Evolutionary conservation across 805 yeast species (phyloP), one percentile per base, ranked within the genome.

Genomic region (Wickerhamiella domercqiae): DNA sequence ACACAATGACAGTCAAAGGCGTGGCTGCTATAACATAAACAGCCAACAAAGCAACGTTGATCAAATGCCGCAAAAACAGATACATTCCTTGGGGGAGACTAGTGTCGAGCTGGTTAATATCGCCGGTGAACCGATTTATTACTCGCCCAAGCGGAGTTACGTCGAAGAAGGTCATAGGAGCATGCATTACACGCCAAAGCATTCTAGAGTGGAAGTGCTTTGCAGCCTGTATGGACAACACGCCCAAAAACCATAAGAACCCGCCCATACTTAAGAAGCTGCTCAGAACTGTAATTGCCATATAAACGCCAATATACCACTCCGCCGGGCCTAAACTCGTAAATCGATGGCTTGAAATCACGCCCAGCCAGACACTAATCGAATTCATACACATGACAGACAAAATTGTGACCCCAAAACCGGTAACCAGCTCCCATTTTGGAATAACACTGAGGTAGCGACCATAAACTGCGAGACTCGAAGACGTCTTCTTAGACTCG

Each of bases 131-230:
- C 56, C 96, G 67, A 61, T 84, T 84, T 55, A 82, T 65, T 39
- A 84, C 72, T 60, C 94, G 68, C 24, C 96, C 96, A 46, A 83
- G 75, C 38, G 95, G 96, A 0, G 95, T 84, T 1, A 93, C 80
- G 57, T 84, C 95, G 52, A 84, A 84, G 52, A 84, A 84, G 25
- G 78, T 67, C 94, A 84, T 83, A 43, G 94, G 94, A 0, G 94
- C 84, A 46, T 82, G 66, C 42, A 84, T 57, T 5, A 84, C 86
- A 38, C 68, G 53, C n/a, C 57, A 59, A 3, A 82, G 73, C 94
- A 84, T 83, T 35, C 52, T 49, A 29, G 74, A 54, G 48, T 78
- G 78, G 48, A 79, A 58, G 15, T 26, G 29, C 16, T 18, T 21
- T 19, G 44, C 39, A 4, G 39, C 42, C 5, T 14, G 14, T 14